Evolutionary conservation across 345 rosid genomes (phyloP).

Genomic region (Psidium guajava): DNA sequence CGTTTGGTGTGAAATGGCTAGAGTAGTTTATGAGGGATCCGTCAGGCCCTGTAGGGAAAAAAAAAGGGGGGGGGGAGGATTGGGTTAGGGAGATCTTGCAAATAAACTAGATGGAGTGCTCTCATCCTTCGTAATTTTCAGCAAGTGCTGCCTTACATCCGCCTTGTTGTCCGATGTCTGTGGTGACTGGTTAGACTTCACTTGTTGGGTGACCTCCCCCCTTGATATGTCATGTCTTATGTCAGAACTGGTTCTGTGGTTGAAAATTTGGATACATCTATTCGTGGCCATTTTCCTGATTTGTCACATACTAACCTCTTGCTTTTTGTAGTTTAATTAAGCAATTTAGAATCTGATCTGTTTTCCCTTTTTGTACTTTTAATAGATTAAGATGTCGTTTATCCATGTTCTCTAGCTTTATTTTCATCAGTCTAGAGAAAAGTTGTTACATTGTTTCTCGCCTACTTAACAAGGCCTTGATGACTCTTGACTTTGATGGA

Average conservation of each 20-base stretch:
- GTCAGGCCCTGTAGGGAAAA: neutral
- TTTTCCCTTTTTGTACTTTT: neutral
- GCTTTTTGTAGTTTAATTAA: neutral
- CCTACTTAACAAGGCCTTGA: neutral
- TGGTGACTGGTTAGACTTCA: neutral
- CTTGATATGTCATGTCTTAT: neutral
- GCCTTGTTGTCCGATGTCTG: neutral
- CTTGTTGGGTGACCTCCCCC: neutral
- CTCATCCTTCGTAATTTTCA: neutral
- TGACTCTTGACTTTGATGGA: neutral
- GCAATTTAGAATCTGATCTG: neutral
- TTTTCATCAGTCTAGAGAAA: neutral
- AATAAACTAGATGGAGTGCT: neutral
- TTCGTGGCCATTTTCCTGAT: neutral
- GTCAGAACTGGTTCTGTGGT: neutral
- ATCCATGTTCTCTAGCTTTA: neutral
- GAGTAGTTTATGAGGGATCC: neutral
- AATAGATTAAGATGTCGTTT: neutral
- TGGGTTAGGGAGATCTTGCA: neutral
- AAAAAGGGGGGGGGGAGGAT: neutral
- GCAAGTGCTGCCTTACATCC: neutral
- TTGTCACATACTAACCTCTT: neutral
- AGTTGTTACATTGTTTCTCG: neutral
- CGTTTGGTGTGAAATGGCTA: neutral
- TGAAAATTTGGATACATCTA: neutral